Conservation (phyloP, 441 rosid genomes). For the Brassica hybrid region DNA sequence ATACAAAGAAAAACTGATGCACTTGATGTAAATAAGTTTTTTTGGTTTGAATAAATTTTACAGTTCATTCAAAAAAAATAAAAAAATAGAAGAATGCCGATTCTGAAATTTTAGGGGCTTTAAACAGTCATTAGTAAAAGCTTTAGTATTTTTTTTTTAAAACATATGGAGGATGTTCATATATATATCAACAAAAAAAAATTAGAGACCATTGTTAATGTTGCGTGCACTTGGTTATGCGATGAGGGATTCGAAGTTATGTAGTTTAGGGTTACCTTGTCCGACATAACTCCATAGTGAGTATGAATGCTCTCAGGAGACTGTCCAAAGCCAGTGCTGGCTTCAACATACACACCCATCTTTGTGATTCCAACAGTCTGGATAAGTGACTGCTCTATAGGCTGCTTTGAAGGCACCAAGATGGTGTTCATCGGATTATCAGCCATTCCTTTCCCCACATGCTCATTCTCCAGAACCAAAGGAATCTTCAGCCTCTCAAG, state of each 20-base stretch:
- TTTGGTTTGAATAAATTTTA: too few relatives aligned
- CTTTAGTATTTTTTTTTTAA: too few relatives aligned
- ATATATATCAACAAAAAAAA: not conserved
- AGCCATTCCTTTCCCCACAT: conserved; percentile 87
- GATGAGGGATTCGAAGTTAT: not conserved
- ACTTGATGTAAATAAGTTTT: too few relatives aligned
- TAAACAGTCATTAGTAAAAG: too few relatives aligned
- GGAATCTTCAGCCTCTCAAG: conserved; percentile 69
- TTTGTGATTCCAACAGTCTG: conserved; percentile 93
- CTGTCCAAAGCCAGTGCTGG: conserved; percentile 75
- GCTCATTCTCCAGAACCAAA: conserved; percentile 59
- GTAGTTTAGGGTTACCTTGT: conserved; percentile 59
- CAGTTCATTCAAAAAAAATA: too few relatives aligned
- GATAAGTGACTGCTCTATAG: conserved; percentile 70
- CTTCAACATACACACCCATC: conserved; percentile 88
- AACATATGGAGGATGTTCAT: too few relatives aligned
- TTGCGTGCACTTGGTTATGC: not conserved
- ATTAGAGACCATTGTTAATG: not conserved
- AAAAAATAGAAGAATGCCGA: not conserved
- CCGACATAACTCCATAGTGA: conserved; percentile 43
- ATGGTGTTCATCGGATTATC: conserved; percentile 94
- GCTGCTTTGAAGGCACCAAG: conserved; percentile 70
- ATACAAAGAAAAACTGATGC: too few relatives aligned
- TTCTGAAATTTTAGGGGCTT: too few relatives aligned
- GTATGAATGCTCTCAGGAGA: conserved; percentile 77